Percentiles rank a stretch among this genome's conserved stretches.
Conservation (phyloP, 352 stramenopile species). For the Thalassiosira mediterranea region DNA sequence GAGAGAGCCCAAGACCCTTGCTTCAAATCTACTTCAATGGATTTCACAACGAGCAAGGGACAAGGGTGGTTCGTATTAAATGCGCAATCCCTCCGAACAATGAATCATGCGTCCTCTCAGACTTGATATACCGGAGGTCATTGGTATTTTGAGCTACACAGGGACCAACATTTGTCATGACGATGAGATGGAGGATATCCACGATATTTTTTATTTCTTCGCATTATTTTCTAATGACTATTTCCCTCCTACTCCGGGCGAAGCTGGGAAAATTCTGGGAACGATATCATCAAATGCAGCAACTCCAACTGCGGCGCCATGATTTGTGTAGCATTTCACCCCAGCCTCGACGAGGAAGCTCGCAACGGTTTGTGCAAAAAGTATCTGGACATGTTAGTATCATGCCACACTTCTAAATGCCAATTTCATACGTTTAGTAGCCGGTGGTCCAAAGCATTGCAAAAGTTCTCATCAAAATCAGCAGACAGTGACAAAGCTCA, state of each 20-base stretch:
- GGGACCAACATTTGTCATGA: conserved; percentile 55
- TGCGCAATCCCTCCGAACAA: conserved; percentile 45
- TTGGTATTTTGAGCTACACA: conserved; percentile 70
- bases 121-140: conserved; percentile 38
- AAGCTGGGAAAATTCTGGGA: conserved; percentile 66
- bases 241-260: conserved; percentile 16
- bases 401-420: conserved; percentile 23
- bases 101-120: conserved; percentile 26
- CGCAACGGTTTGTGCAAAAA: conserved; percentile 30
- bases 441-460: conserved; percentile 27
- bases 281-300: conserved; percentile 56
- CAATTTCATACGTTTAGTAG: conserved; percentile 22
- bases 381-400: conserved; percentile 42
- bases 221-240: neutral
- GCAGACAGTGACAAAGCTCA: too few species aligned
- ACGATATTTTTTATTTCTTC: conserved; percentile 17
- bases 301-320: conserved; percentile 24
- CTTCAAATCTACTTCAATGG: too few species aligned
- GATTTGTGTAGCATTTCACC: conserved; percentile 43
- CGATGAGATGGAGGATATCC: too few species aligned
- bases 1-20: conserved; percentile 13
- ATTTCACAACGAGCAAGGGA: too few species aligned
- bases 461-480: too few species aligned
- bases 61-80: too few species aligned
- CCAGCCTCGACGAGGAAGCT: conserved; percentile 28